phyloP scores from a whole-genome alignment of 176 grass and related monocot genomes.

The Leersia perrieri region DNA sequence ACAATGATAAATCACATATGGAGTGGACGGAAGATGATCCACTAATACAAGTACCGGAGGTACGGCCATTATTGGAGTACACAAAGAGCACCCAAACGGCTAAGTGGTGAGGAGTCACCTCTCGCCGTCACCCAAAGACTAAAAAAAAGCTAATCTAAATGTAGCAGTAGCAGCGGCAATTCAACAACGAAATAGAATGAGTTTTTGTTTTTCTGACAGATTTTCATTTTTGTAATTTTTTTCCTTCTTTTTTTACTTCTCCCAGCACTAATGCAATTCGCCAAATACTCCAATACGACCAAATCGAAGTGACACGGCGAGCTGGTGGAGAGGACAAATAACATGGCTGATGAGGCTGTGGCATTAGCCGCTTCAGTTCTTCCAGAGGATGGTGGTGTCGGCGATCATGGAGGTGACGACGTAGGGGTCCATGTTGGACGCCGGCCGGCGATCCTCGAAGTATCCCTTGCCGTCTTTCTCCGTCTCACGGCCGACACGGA shows the following conservation, averaged over 20 bases:
- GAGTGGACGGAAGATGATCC: background rate
- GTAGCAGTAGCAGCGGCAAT: background rate
- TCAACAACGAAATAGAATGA: slow-evolving; percentile 2
- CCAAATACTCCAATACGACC: background rate
- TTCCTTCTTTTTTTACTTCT: background rate
- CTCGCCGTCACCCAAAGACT: slow-evolving; percentile 19
- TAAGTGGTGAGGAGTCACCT: slow-evolving; percentile 25
- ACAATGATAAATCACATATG: background rate
- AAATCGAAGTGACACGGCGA: background rate
- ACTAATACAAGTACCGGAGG: slow-evolving; percentile 9
- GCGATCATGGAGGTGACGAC: slow-evolving; percentile 91
- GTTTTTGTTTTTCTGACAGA: background rate
- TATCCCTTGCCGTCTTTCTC: slow-evolving; percentile 97
- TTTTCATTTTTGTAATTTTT: background rate
- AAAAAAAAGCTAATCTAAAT: slow-evolving; percentile 29
- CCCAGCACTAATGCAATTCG: background rate
- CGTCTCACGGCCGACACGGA: slow-evolving; percentile 89
- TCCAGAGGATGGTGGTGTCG: slow-evolving; percentile 83
- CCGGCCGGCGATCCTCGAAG: slow-evolving; percentile 97
- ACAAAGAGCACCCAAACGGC: slow-evolving; percentile 38
- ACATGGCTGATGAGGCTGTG: background rate
- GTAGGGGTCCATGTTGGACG: slow-evolving; percentile 99
- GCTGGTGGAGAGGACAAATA: background rate
- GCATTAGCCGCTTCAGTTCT: slow-evolving; percentile 27
- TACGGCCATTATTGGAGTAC: slow-evolving; percentile 58